These are phyloP conservation scores for Punica granatum DNA, from an alignment of 345 rosid genomes.

Conservation along the genomic window DNA sequence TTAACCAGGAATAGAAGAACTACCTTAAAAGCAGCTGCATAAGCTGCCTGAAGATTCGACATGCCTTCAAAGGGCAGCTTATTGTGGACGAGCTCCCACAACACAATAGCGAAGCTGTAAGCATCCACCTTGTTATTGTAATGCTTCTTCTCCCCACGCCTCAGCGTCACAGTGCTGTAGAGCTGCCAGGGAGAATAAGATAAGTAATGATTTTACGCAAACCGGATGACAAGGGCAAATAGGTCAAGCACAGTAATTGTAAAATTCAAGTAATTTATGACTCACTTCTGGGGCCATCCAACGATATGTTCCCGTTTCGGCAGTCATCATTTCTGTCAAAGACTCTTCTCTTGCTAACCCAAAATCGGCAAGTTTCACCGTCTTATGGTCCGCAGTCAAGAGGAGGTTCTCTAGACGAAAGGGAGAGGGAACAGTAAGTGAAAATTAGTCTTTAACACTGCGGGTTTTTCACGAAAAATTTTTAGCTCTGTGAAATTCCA, in stretches of 20 bases:
- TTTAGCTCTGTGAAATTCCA: background rate
- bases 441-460: background rate
- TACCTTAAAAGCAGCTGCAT: slow-evolving; percentile 99
- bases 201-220: slow-evolving; percentile 2
- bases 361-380: slow-evolving; percentile 92
- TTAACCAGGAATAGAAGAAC: background rate
- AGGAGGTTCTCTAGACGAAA: slow-evolving; percentile 70
- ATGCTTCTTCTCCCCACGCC: slow-evolving; percentile 97
- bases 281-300: slow-evolving; percentile 99
- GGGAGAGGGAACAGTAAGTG: slow-evolving; percentile 1
- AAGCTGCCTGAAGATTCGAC: slow-evolving; percentile 99
- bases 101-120: slow-evolving; percentile 94
- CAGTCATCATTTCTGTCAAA: slow-evolving; percentile 98
- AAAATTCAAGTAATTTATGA: background rate
- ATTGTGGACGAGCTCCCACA: slow-evolving; percentile 95
- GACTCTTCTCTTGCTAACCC: slow-evolving; percentile 99
- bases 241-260: slow-evolving; percentile 8
- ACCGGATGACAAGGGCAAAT: slow-evolving; percentile 1
- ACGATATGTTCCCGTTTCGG: slow-evolving; percentile 97
- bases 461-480: background rate
- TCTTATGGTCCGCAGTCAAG: slow-evolving; percentile 75
- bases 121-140: slow-evolving; percentile 94
- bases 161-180: slow-evolving; percentile 91
- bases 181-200: slow-evolving; percentile 39
- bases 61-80: slow-evolving; percentile 99